phyloP scores from a whole-genome alignment of 768 basidiomycete genomes.

The Galerina marginata region DNA sequence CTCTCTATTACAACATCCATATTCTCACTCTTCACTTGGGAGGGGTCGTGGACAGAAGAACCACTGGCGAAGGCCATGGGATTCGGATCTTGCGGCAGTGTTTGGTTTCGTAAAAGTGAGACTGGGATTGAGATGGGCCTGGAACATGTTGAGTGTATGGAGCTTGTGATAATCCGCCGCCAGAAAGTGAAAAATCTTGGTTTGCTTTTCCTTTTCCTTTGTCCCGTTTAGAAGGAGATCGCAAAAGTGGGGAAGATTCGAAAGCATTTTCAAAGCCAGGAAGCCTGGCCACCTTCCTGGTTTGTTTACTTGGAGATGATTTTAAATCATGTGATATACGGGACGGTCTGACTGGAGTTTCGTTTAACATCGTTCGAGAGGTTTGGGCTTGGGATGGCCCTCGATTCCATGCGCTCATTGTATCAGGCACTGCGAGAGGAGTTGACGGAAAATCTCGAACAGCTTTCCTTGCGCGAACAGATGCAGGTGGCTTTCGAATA shows the following conservation, averaged over 20 bases:
- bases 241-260: conserved; percentile 42
- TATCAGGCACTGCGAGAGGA: conserved; percentile 44
- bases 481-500: conserved; percentile 51
- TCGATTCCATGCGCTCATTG: conserved; percentile 41
- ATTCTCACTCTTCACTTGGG: conserved; percentile 27
- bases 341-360: conserved; percentile 45
- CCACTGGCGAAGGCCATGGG: neutral
- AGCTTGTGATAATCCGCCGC: conserved; percentile 4
- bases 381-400: conserved; percentile 27
- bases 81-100: neutral
- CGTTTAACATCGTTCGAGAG: conserved; percentile 33
- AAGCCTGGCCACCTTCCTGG: conserved; percentile 43
- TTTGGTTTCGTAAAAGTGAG: neutral
- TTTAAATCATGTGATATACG: conserved; percentile 30
- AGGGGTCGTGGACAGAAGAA: neutral
- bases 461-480: conserved; percentile 49
- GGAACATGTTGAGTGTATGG: conserved; percentile 11
- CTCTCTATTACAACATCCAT: conserved; percentile 40
- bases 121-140: conserved; percentile 9
- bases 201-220: conserved; percentile 30
- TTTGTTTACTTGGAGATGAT: conserved; percentile 27
- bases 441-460: conserved; percentile 42
- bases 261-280: conserved; percentile 66
- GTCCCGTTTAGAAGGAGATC: conserved; percentile 27
- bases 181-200: conserved; percentile 18